A percentile compares a stretch with the other conserved stretches of the same genome.
phyloP scores from a whole-genome alignment of 805 yeast species.

The Barnettozyma californica region DNA sequence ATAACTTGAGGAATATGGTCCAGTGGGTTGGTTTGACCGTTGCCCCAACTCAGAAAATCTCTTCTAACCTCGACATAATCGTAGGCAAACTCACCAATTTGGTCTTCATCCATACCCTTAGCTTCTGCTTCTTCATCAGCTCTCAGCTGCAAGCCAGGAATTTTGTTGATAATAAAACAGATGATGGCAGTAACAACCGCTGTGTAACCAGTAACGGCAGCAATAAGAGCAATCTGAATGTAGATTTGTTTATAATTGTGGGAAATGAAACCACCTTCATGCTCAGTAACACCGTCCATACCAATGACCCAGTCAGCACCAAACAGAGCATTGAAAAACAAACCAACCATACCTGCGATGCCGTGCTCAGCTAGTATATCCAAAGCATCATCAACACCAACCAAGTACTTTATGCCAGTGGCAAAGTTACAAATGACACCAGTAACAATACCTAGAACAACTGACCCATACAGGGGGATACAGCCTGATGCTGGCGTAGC shows the following conservation, averaged over 20 bases:
- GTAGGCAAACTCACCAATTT: slow-evolving; percentile 97
- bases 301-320: slow-evolving; percentile 87
- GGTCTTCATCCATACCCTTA: slow-evolving; percentile 91
- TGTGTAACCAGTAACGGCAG: slow-evolving; percentile 70
- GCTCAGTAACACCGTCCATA: slow-evolving; percentile 80
- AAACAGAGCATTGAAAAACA: slow-evolving; percentile 83
- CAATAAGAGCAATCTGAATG: slow-evolving; percentile 79
- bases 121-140: slow-evolving; percentile 83
- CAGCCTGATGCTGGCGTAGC: slow-evolving; percentile 94
- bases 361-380: slow-evolving; percentile 99
- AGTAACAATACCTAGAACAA: slow-evolving; percentile 73
- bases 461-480: slow-evolving; percentile 88
- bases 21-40: slow-evolving; percentile 8
- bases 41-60: slow-evolving; percentile 60
- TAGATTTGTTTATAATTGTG: slow-evolving; percentile 90
- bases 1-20: slow-evolving; percentile 12
- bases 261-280: slow-evolving; percentile 87
- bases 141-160: slow-evolving; percentile 79
- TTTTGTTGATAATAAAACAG: slow-evolving; percentile 65
- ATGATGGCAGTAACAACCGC: slow-evolving; percentile 72
- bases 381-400: slow-evolving; percentile 84
- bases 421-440: slow-evolving; percentile 86
- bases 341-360: slow-evolving; percentile 87
- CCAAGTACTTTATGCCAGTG: slow-evolving; percentile 77
- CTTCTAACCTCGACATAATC: slow-evolving; percentile 96